These are phyloP conservation scores for Corylus heterophylla DNA, from an alignment of 306 rosid species.

Conservation along the genomic window DNA sequence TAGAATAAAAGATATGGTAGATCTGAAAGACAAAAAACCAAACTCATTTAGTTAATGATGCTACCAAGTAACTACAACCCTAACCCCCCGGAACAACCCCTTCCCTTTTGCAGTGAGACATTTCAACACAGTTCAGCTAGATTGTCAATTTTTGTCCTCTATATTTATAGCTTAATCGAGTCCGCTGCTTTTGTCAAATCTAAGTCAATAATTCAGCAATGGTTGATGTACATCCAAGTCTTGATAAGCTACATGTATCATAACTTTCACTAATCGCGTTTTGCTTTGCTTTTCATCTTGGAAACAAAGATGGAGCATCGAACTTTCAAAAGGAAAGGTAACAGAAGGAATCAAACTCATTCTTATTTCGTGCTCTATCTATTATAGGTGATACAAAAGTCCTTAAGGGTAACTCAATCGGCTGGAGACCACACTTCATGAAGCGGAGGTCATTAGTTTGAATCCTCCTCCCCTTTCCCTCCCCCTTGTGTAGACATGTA, in stretches of 20 bases:
- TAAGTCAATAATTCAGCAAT: not conserved
- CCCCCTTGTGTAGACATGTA: too few species aligned
- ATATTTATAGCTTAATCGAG: not conserved
- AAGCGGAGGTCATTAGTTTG: too few species aligned
- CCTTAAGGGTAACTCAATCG: too few species aligned
- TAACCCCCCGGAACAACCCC: not conserved
- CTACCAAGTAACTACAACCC: not conserved
- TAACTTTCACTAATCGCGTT: not conserved
- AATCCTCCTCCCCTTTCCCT: too few species aligned
- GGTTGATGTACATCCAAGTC: not conserved
- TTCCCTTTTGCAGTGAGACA: not conserved
- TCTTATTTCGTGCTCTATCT: not conserved
- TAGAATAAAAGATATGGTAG: constrained; percentile 1
- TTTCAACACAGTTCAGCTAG: not conserved
- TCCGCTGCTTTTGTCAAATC: not conserved
- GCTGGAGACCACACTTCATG: too few species aligned
- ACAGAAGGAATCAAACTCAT: not conserved
- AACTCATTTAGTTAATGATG: not conserved
- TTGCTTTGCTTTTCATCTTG: not conserved
- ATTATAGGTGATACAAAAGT: not conserved
- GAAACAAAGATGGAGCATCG: not conserved
- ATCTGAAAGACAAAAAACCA: not conserved
- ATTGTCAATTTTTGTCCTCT: not conserved
- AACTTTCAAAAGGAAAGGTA: not conserved
- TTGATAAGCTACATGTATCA: not conserved